phyloP scores from a whole-genome alignment of 2,329 filamentous ascomycete genomes.

The Neonectria faginata region DNA sequence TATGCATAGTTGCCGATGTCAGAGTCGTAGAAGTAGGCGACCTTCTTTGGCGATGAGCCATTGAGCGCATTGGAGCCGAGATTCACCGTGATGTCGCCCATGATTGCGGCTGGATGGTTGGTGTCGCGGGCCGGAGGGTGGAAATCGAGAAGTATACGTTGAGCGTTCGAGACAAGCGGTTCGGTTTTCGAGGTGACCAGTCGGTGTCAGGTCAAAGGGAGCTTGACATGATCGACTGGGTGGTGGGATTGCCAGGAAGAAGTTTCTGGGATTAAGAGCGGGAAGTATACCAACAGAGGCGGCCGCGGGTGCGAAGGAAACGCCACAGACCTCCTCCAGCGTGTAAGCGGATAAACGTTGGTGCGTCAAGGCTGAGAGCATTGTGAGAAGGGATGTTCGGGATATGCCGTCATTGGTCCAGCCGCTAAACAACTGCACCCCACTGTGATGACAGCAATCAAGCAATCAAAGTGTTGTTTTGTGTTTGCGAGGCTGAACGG shows the following conservation, averaged over 20 bases:
- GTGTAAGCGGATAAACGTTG: slow-evolving; percentile 48
- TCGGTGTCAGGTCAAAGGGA: slow-evolving; percentile 34
- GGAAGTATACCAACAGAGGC: slow-evolving; percentile 40
- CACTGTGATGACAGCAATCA: not conserved
- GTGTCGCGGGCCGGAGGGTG: slow-evolving; percentile 33
- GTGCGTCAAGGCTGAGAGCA: slow-evolving; percentile 37
- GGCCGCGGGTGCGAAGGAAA: slow-evolving; percentile 35
- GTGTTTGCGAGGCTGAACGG: slow-evolving; percentile 18
- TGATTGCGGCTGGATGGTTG: slow-evolving; percentile 40
- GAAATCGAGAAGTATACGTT: slow-evolving; percentile 22
- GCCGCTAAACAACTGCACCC: not conserved
- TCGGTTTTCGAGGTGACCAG: slow-evolving; percentile 15
- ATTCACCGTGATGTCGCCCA: slow-evolving; percentile 54
- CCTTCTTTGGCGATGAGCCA: slow-evolving; percentile 74
- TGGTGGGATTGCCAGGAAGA: slow-evolving; percentile 28
- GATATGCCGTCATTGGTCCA: slow-evolving; percentile 19
- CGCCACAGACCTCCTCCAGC: slow-evolving; percentile 31
- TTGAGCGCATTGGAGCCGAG: slow-evolving; percentile 62
- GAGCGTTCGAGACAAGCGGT: slow-evolving; percentile 6
- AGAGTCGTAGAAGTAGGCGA: slow-evolving; percentile 98
- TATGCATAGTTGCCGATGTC: slow-evolving; percentile 99
- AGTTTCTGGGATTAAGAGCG: slow-evolving; percentile 31
- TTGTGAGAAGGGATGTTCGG: not conserved
- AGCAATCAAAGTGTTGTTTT: not conserved
- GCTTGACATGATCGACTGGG: slow-evolving; percentile 39